Percentiles rank a stretch among this genome's conserved stretches.
phyloP scores from a whole-genome alignment of 2,329 filamentous ascomycete genomes.

The Sporothrix mexicana region DNA sequence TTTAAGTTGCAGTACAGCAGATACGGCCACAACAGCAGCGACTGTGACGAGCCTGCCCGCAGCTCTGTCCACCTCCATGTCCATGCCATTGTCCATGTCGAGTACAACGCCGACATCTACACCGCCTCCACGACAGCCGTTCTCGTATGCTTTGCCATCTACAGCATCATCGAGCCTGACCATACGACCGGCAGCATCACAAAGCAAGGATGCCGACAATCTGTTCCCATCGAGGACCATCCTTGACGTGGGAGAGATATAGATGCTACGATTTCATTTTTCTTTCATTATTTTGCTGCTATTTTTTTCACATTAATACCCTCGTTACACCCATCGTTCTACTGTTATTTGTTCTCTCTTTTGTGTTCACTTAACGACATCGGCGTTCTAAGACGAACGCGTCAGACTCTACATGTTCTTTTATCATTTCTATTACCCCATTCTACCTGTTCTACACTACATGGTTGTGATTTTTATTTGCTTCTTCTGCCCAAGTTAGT shows the following conservation, averaged over 20 bases:
- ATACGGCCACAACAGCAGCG: background rate
- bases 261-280: background rate
- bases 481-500: background rate
- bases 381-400: background rate
- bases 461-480: background rate
- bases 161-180: conserved; percentile 11
- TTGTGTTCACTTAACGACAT: background rate
- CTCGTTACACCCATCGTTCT: background rate
- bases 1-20: conserved; percentile 29
- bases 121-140: background rate
- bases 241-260: background rate
- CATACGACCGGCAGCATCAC: background rate
- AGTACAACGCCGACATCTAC: background rate
- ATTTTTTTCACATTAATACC: background rate
- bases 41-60: background rate
- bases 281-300: background rate
- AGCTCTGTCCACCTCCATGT: background rate
- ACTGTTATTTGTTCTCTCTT: background rate
- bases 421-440: too few species aligned
- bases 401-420: too few species aligned
- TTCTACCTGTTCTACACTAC: too few species aligned
- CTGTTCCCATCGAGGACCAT: background rate
- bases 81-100: too few species aligned
- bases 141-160: background rate
- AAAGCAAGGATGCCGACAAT: background rate